A percentile compares a stretch with the other conserved stretches of the same genome.
Evolutionary conservation across 495 filamentous ascomycete species (phyloP).

Genomic region (Evansstolkia leycettana): DNA sequence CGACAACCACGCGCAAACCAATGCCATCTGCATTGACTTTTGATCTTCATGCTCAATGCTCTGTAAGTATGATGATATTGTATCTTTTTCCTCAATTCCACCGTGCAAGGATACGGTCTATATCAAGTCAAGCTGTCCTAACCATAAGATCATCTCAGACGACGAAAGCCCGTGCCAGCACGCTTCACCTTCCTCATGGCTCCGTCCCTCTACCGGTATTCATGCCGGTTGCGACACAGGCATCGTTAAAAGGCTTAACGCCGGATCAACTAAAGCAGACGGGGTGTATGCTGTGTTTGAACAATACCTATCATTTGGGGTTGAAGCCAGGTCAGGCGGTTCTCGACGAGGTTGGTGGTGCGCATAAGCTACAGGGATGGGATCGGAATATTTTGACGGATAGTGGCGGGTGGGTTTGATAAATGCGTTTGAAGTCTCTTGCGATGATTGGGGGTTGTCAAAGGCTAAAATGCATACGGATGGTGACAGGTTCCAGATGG

Average conservation of each 20-base stretch:
- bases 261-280: slow-evolving; percentile 82
- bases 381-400: slow-evolving; percentile 90
- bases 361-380: slow-evolving; percentile 92
- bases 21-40: slow-evolving; percentile 73
- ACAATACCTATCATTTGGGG: slow-evolving; percentile 96
- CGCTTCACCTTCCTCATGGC: slow-evolving; percentile 83
- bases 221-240: slow-evolving; percentile 98
- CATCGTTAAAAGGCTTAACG: slow-evolving; percentile 86
- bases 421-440: slow-evolving; percentile 3
- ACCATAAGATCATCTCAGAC: slow-evolving; percentile 41
- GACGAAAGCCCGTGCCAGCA: slow-evolving; percentile 88
- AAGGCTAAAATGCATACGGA: neutral
- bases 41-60: slow-evolving; percentile 71
- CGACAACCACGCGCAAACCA: slow-evolving; percentile 19
- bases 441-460: neutral
- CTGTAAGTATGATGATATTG: slow-evolving; percentile 40
- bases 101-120: too few relatives aligned
- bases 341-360: slow-evolving; percentile 76
- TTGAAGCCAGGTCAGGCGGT: slow-evolving; percentile 86
- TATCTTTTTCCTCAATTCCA: slow-evolving; percentile 3
- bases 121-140: neutral
- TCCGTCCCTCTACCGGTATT: slow-evolving; percentile 82
- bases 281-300: slow-evolving; percentile 82
- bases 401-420: slow-evolving; percentile 75
- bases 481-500: slow-evolving; percentile 82